Evolutionary conservation across 2,329 filamentous ascomycete genomes (phyloP).

Genomic region (Penicillium sp.): DNA sequence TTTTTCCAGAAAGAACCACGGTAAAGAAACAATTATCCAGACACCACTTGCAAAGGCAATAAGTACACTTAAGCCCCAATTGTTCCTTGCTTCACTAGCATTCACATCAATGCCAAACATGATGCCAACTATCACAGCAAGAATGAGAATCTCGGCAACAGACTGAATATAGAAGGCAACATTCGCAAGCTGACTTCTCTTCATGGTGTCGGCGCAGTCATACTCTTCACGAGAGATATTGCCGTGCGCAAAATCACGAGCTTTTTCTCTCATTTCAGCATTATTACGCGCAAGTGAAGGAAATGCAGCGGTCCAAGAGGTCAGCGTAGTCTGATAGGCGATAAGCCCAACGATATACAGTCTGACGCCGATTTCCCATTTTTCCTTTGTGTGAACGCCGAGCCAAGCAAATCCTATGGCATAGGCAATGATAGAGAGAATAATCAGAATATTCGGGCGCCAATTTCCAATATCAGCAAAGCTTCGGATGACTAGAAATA

Average conservation of each 20-base stretch:
- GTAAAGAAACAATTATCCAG: constrained; percentile 63
- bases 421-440: constrained; percentile 61
- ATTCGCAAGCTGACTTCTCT: constrained; percentile 64
- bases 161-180: constrained; percentile 66
- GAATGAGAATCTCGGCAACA: constrained; percentile 60
- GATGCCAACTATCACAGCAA: constrained; percentile 64
- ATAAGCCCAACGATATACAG: constrained; percentile 68
- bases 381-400: constrained; percentile 58
- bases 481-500: constrained; percentile 48
- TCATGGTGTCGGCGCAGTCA: constrained; percentile 60
- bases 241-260: constrained; percentile 51
- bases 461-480: constrained; percentile 65
- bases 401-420: constrained; percentile 67
- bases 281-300: constrained; percentile 59
- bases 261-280: constrained; percentile 49
- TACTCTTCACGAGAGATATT: constrained; percentile 60
- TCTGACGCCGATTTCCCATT: constrained; percentile 61
- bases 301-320: constrained; percentile 68
- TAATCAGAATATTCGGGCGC: constrained; percentile 62
- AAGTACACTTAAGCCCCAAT: constrained; percentile 64
- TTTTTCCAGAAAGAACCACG: constrained; percentile 68
- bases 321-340: constrained; percentile 65
- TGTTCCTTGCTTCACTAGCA: constrained; percentile 60
- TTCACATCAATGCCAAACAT: constrained; percentile 63
- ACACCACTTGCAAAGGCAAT: constrained; percentile 65